Conservation (phyloP, 305 asterid genomes). For the Rubia balearica region DNA sequence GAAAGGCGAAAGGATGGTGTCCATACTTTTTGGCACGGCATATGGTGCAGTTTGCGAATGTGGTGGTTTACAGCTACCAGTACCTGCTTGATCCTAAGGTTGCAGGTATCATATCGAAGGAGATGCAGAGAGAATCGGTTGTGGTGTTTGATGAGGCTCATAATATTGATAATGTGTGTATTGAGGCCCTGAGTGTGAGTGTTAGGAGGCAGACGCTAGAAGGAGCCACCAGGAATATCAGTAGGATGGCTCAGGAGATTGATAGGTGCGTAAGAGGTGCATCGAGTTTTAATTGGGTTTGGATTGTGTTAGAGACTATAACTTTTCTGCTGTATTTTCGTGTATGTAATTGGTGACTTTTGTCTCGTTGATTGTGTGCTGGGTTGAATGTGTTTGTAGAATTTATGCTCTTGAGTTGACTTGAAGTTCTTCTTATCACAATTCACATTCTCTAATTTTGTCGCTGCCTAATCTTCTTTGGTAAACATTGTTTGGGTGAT, state of each 20-base stretch:
- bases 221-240: slow-evolving; percentile 88
- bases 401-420: not conserved
- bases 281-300: slow-evolving; percentile 2
- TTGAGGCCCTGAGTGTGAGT: slow-evolving; percentile 94
- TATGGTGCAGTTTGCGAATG: slow-evolving; percentile 95
- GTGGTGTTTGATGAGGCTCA: slow-evolving; percentile 99
- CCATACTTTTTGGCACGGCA: slow-evolving; percentile 91
- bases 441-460: not conserved
- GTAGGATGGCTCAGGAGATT: slow-evolving; percentile 84
- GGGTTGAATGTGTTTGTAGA: not conserved
- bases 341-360: not conserved
- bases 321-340: not conserved
- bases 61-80: slow-evolving; percentile 93
- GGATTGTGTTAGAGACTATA: not conserved
- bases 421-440: not conserved
- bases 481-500: not conserved
- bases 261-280: slow-evolving; percentile 53
- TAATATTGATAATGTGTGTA: slow-evolving; percentile 95
- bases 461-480: not conserved
- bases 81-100: slow-evolving; percentile 97
- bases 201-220: slow-evolving; percentile 94
- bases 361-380: not conserved
- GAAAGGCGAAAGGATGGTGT: slow-evolving; percentile 92
- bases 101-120: slow-evolving; percentile 93
- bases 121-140: slow-evolving; percentile 95